Base-by-base conservation (phyloP, 1,284 basidiomycete genomes). In the Ganoderma meredithae region DNA sequence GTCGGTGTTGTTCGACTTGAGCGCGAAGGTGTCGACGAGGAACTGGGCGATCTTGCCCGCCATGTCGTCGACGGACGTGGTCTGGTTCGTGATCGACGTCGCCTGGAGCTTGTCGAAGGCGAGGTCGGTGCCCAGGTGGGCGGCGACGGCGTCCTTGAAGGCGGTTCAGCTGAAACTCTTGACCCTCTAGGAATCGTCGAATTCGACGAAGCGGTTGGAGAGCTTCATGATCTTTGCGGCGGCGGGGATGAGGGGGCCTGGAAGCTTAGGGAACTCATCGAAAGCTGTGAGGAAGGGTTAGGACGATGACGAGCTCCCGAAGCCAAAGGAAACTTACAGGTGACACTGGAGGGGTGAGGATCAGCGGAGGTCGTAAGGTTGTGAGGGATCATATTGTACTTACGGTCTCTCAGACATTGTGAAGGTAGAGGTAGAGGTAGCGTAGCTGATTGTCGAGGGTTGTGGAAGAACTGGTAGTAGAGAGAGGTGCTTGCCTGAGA, bases 41-140 rank as follows among this genome's bases (percentile, higher is more conserved):
- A 52, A 52, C 47, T 52, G 47, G 12, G 47, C 47, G 47, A 52
- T 52, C 47, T 27, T 52, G 47, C 10, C 9, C 22, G 47, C 47
- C 47, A 52, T 52, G 47, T 52, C 47, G 22, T 52, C 47, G 47
- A 52, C 47, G 22, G 47, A 52, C 47, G 47, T 22, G 1, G 47
- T 52, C 47, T 52, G 47, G 47, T 52, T 52, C 47, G 47, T 52
- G 47, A 52, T 52, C 47, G 47, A 52, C 22, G 47, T 52, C 12
- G 47, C 8, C 5, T 52, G 47, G 22, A 52, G 47, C 47, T 52
- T 52, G 22, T 52, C 47, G 47, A 52, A 52, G 22, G 47, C 47
- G 47, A 52, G 47, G 47, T 52, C 47, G 3, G 47, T 52, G 22
- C 47, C 47, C 10, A 22, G 47, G 47, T 52, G 47, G 3, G 47